phyloP scores from a whole-genome alignment of 2,329 filamentous ascomycete genomes.

The Calonectria fujianensis region DNA sequence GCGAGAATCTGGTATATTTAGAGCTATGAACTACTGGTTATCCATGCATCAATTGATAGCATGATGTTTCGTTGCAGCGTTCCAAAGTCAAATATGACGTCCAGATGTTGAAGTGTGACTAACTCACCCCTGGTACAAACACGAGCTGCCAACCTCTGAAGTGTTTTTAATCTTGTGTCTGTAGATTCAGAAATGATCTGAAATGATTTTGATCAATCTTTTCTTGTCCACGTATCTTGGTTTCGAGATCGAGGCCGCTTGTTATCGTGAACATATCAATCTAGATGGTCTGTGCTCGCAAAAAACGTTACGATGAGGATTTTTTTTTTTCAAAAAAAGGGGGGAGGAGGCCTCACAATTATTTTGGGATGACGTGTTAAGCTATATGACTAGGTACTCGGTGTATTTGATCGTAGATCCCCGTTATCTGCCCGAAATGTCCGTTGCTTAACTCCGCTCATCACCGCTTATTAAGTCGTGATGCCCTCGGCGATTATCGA shows the following conservation, averaged over 20 bases:
- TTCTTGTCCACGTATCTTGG: background rate
- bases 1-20: background rate
- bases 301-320: background rate
- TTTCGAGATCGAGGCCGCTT: background rate
- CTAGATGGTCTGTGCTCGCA: background rate
- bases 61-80: background rate
- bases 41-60: background rate
- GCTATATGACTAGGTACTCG: background rate
- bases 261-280: background rate
- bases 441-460: background rate
- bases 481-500: background rate
- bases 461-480: conserved; percentile 10
- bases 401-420: background rate
- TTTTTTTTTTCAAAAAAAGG: background rate
- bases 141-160: background rate
- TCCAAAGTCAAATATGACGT: background rate
- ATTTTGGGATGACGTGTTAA: background rate
- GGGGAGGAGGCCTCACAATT: background rate
- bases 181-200: background rate
- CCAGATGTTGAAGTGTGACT: background rate
- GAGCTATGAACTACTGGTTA: background rate
- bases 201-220: background rate
- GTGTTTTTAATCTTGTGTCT: background rate
- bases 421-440: background rate
- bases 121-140: background rate